Conservation (phyloP, 305 asterid species). For the Solanum hybrid region DNA sequence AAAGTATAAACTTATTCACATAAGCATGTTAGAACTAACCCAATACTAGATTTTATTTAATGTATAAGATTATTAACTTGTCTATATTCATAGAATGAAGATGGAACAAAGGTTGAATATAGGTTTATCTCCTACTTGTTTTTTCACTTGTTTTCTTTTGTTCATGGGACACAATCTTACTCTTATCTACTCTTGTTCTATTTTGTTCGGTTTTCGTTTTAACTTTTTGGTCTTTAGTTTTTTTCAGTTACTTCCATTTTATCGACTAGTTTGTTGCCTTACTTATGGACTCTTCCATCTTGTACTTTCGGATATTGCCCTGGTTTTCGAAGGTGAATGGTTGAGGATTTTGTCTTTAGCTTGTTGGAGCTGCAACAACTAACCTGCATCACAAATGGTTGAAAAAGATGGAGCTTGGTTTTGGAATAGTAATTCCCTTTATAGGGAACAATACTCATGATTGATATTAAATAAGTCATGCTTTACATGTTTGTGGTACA, state of each 20-base stretch:
- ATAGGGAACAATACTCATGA: background rate
- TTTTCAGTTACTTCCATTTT: conserved; percentile 73
- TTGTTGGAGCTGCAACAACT: conserved; percentile 95
- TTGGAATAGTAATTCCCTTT: conserved; percentile 75
- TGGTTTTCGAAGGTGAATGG: conserved; percentile 93
- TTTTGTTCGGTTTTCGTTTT: conserved; percentile 10
- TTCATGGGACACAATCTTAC: background rate
- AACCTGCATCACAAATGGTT: conserved; percentile 79
- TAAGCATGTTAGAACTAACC: background rate
- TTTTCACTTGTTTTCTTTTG: background rate
- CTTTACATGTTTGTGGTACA: background rate
- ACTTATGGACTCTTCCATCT: conserved; percentile 73
- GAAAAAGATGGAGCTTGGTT: conserved; percentile 98
- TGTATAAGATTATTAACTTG: background rate
- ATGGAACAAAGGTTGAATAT: conserved; percentile 54
- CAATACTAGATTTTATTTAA: background rate
- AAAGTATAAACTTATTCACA: background rate
- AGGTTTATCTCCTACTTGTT: conserved; percentile 36
- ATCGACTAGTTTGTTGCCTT: conserved; percentile 70
- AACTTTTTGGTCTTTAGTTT: conserved; percentile 12
- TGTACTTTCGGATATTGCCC: conserved; percentile 73
- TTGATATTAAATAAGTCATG: background rate
- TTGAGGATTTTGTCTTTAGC: conserved; percentile 24
- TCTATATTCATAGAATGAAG: conserved; percentile 44
- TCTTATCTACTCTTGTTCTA: background rate